Percentiles rank a stretch among this genome's conserved stretches.
Evolutionary conservation across 2,329 filamentous ascomycete genomes (phyloP).

Genomic region (Corynespora cassiicola): DNA sequence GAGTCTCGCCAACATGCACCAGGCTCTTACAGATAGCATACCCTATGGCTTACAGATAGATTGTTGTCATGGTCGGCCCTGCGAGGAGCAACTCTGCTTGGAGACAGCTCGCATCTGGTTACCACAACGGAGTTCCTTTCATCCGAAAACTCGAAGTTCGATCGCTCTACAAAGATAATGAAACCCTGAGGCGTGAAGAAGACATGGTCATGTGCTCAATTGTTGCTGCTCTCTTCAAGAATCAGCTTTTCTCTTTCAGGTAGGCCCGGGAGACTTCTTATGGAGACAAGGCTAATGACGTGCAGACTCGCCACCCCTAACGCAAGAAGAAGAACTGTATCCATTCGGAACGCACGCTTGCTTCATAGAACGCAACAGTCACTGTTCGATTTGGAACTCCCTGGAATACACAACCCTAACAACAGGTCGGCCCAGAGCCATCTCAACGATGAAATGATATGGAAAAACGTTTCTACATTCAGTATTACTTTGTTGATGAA

Average conservation of each 20-base stretch:
- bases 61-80: constrained; percentile 2
- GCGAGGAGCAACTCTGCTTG: background rate
- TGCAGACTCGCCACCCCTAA: too few relatives aligned
- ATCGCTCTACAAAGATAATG: background rate
- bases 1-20: constrained; percentile 6
- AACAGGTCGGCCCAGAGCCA: too few relatives aligned
- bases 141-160: constrained; percentile 4
- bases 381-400: too few relatives aligned
- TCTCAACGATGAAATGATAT: too few relatives aligned
- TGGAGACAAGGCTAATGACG: too few relatives aligned
- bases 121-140: constrained; percentile 1
- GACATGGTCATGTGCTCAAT: constrained; percentile 1
- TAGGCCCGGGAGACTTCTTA: too few relatives aligned
- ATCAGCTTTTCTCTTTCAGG: constrained; percentile 5
- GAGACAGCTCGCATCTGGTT: constrained; percentile 4
- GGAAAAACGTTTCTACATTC: too few relatives aligned
- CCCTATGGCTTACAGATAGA: constrained; percentile 2
- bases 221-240: constrained; percentile 1
- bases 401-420: too few relatives aligned
- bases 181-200: background rate
- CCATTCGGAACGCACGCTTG: too few relatives aligned
- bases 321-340: too few relatives aligned
- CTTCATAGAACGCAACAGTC: too few relatives aligned
- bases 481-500: too few relatives aligned
- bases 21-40: constrained; percentile 3